A percentile compares a stretch with the other conserved stretches of the same genome.
Evolutionary conservation across 306 rosid genomes (phyloP).

Genomic region (Dalbergia cochinchinensis): DNA sequence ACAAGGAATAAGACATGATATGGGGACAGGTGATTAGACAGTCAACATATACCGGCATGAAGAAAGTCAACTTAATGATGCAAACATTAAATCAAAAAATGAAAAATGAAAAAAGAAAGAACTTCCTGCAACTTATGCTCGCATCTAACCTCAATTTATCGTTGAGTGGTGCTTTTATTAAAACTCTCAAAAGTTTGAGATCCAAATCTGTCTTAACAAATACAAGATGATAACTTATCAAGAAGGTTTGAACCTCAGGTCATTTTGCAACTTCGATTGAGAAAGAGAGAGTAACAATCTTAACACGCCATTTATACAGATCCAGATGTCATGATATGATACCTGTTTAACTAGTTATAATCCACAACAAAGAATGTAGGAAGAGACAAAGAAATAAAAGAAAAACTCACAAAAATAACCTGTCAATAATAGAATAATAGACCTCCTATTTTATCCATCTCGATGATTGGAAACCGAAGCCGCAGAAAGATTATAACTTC

Average conservation of each 20-base stretch:
- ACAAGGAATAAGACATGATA: no score
- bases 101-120: not conserved
- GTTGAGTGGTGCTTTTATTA: conserved; percentile 3
- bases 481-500: conserved; percentile 25
- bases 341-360: conserved; percentile 1
- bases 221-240: conserved; percentile 6
- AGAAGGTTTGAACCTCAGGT: conserved; percentile 12
- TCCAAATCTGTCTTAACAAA: conserved; percentile 25
- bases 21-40: no score
- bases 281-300: not conserved
- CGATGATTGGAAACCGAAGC: not conserved
- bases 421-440: not conserved
- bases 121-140: conserved; percentile 13
- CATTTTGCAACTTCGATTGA: not conserved
- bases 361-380: not conserved
- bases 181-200: conserved; percentile 12
- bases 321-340: conserved; percentile 10
- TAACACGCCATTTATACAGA: conserved; percentile 24
- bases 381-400: conserved; percentile 6
- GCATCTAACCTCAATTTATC: conserved; percentile 8
- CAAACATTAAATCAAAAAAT: not conserved
- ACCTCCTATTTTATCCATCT: not conserved
- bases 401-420: conserved; percentile 5
- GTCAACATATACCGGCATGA: no score
- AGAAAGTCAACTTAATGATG: conserved; percentile 7